Conservation (phyloP, 768 basidiomycete species). For the Xerocomus potaroensis region DNA sequence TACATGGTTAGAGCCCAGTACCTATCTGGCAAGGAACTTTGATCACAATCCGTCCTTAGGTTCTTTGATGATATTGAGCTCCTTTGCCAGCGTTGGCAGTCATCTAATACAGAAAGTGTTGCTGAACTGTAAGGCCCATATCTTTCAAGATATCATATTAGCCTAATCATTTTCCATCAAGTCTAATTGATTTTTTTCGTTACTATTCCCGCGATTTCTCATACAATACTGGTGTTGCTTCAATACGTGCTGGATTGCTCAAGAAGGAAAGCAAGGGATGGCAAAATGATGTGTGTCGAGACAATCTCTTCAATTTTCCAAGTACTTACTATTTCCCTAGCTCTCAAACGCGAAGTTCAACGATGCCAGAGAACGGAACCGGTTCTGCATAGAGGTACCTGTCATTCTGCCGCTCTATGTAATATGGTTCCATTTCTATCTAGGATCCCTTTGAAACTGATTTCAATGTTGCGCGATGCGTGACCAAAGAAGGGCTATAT, state of each 20-base stretch:
- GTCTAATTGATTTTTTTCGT: slow-evolving; percentile 96
- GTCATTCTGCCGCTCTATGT: background rate
- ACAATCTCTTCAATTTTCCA: background rate
- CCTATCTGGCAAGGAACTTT: slow-evolving; percentile 11
- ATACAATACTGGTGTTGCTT: slow-evolving; percentile 88
- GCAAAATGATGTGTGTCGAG: slow-evolving; percentile 78
- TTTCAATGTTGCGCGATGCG: slow-evolving; percentile 95
- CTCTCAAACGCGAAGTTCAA: slow-evolving; percentile 53
- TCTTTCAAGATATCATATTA: background rate
- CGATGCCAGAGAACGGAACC: slow-evolving; percentile 82
- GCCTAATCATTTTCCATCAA: slow-evolving; percentile 30
- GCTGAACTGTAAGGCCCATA: slow-evolving; percentile 76
- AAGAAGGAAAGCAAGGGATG: slow-evolving; percentile 94
- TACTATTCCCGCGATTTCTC: slow-evolving; percentile 92
- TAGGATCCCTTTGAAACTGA: slow-evolving; percentile 97
- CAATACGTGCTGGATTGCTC: slow-evolving; percentile 82
- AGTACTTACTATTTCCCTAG: slow-evolving; percentile 19
- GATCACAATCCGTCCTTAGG: slow-evolving; percentile 35
- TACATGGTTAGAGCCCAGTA: slow-evolving; percentile 53
- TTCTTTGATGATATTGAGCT: slow-evolving; percentile 98
- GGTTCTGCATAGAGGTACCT: slow-evolving; percentile 90
- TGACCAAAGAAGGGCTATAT: slow-evolving; percentile 94
- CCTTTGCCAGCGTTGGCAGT: slow-evolving; percentile 87
- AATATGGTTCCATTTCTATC: slow-evolving; percentile 1
- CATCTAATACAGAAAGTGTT: slow-evolving; percentile 87